A percentile compares a stretch with the other conserved stretches of the same genome.
Conservation (phyloP, 2,329 filamentous ascomycete genomes). For the Tolypocladium ovalisporum region DNA sequence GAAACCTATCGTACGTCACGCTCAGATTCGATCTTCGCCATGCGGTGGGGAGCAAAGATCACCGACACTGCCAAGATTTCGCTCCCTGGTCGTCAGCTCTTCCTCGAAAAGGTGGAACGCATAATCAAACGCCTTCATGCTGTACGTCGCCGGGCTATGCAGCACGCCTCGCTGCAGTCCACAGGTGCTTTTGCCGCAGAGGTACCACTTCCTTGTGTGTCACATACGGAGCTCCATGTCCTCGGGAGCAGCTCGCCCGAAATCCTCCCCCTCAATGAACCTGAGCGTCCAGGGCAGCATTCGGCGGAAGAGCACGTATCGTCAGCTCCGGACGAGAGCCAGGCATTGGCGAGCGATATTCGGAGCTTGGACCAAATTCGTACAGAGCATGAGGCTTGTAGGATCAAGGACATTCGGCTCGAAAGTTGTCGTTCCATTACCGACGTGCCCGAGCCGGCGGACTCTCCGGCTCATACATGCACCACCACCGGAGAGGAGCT, state of each 20-base stretch:
- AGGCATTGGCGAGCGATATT: background rate
- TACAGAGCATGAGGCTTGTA: background rate
- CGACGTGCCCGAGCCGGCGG: background rate
- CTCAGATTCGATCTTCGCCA: background rate
- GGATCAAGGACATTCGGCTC: background rate
- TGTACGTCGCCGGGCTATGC: constrained; percentile 3
- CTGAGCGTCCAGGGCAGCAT: background rate
- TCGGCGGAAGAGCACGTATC: background rate
- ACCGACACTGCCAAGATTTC: constrained; percentile 9
- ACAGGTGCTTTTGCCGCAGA: background rate
- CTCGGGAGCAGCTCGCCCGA: background rate
- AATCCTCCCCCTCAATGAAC: background rate
- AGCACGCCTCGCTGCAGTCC: constrained; percentile 1
- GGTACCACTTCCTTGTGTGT: background rate
- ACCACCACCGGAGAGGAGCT: too few species aligned
- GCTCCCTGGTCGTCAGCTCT: constrained; percentile 3
- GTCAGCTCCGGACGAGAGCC: background rate
- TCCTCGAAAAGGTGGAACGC: constrained; percentile 1
- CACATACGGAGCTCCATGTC: background rate
- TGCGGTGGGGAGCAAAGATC: constrained; percentile 3
- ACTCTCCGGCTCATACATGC: too few species aligned
- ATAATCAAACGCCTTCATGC: constrained; percentile 1
- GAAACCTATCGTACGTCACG: background rate
- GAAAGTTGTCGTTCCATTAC: too few species aligned
- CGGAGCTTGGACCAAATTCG: background rate